Evolutionary conservation across 1,284 basidiomycete genomes (phyloP).

Genomic region (Ustilago vetiveriae): DNA sequence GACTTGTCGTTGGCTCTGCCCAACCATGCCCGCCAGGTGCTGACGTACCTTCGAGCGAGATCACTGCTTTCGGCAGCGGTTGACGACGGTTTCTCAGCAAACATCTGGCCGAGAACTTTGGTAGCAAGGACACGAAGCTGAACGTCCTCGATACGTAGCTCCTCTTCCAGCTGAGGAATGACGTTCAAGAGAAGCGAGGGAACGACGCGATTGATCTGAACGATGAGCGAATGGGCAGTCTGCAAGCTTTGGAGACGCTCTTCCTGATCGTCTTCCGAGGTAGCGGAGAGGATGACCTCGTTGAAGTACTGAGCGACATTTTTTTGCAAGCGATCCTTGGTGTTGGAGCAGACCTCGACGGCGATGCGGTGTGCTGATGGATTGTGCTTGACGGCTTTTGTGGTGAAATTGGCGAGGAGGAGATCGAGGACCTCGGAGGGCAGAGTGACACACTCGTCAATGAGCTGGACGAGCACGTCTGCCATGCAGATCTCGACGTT

Average conservation of each 20-base stretch:
- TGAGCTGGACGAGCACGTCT: slow-evolving; percentile 86
- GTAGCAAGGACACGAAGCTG: slow-evolving; percentile 81
- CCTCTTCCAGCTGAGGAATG: slow-evolving; percentile 90
- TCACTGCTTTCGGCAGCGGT: slow-evolving; percentile 67
- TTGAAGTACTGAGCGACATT: slow-evolving; percentile 77
- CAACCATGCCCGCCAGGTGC: slow-evolving; percentile 87
- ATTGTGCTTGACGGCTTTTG: slow-evolving; percentile 71
- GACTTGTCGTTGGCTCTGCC: slow-evolving; percentile 81
- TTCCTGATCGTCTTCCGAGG: slow-evolving; percentile 64
- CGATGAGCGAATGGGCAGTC: slow-evolving; percentile 83
- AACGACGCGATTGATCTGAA: slow-evolving; percentile 81
- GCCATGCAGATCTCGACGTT: slow-evolving; percentile 87
- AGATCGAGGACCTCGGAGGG: slow-evolving; percentile 82
- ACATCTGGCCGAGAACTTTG: slow-evolving; percentile 87
- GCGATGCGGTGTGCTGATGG: slow-evolving; percentile 81
- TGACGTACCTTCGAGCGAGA: slow-evolving; percentile 80
- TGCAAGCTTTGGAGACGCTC: slow-evolving; percentile 69
- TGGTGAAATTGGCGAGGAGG: slow-evolving; percentile 85
- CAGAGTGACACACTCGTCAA: slow-evolving; percentile 83
- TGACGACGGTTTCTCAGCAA: slow-evolving; percentile 69
- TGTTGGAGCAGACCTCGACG: slow-evolving; percentile 83
- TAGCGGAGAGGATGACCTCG: slow-evolving; percentile 66
- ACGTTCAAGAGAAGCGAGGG: slow-evolving; percentile 86
- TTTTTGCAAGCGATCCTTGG: slow-evolving; percentile 85
- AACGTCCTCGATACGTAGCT: slow-evolving; percentile 80